These are phyloP conservation scores for Cokeromyces recurvatus DNA, from an alignment of 371 early-diverging fungal species.

Conservation along the genomic window DNA sequence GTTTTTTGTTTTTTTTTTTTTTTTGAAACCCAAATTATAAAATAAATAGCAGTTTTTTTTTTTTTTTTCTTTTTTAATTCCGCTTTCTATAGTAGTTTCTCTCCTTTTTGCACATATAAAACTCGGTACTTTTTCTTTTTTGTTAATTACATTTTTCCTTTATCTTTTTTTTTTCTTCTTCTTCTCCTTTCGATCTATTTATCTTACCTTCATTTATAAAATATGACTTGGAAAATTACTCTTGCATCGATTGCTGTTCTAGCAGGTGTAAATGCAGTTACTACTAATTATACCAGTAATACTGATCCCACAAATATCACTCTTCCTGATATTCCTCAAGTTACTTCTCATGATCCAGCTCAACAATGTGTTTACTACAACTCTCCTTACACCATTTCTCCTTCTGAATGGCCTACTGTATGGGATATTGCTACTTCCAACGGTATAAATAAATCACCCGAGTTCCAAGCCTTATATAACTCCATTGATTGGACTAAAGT, in stretches of 20 bases:
- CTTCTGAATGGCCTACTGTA: conserved; percentile 29
- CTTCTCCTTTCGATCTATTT: conserved; percentile 3
- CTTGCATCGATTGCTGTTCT: conserved; percentile 10
- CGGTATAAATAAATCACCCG: conserved; percentile 32
- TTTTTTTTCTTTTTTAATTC: too few species aligned
- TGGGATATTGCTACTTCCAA: conserved; percentile 38
- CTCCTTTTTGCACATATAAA: neutral
- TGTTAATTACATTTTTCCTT: neutral
- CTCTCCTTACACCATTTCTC: conserved; percentile 9
- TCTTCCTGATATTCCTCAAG: conserved; percentile 33
- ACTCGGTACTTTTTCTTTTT: neutral
- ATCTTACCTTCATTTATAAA: conserved; percentile 2
- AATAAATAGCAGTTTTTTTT: too few species aligned
- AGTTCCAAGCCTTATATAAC: conserved; percentile 30
- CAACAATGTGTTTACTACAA: conserved; percentile 32
- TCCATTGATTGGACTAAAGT: conserved; percentile 38
- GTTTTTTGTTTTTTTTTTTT: neutral
- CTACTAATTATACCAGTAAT: conserved; percentile 19
- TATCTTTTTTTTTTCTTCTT: neutral
- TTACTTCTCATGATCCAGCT: conserved; percentile 22
- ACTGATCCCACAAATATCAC: conserved; percentile 29
- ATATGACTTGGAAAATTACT: conserved; percentile 23
- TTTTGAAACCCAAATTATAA: neutral
- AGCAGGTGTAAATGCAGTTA: conserved; percentile 13
- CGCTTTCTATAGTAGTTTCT: too few species aligned